Conservation (phyloP, 2,329 filamentous ascomycete genomes). For the Coleophoma cylindrospora region DNA sequence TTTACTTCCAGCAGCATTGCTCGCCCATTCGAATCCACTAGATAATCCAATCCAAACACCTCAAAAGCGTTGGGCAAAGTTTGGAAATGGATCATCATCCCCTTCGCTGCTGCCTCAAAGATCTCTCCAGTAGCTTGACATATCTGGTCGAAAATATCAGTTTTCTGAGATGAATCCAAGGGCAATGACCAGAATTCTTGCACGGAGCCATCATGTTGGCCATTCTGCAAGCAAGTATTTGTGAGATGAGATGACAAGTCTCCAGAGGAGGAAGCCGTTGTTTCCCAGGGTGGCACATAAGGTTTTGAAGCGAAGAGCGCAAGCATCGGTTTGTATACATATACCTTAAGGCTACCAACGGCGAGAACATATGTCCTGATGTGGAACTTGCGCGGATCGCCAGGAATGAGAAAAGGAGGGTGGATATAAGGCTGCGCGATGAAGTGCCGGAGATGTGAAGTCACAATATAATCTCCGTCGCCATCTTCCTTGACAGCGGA, state of each 20-base stretch:
- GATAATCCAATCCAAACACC: constrained; percentile 84
- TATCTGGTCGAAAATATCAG: constrained; percentile 68
- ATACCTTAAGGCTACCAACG: constrained; percentile 70
- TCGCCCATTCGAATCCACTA: constrained; percentile 62
- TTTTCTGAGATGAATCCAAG: constrained; percentile 30
- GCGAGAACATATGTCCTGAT: constrained; percentile 88
- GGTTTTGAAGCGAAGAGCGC: constrained; percentile 79
- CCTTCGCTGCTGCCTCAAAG: constrained; percentile 81
- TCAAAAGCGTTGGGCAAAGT: constrained; percentile 85
- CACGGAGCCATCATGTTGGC: constrained; percentile 58
- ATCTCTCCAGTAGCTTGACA: constrained; percentile 67
- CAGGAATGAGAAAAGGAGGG: constrained; percentile 70
- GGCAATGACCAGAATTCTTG: constrained; percentile 68
- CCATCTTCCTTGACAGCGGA: constrained; percentile 27
- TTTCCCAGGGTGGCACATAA: constrained; percentile 60
- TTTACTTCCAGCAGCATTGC: constrained; percentile 88
- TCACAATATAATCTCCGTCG: constrained; percentile 58
- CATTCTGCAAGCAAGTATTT: constrained; percentile 85
- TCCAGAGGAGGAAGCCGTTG: constrained; percentile 19
- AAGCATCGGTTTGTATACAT: constrained; percentile 87
- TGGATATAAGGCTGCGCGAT: constrained; percentile 94
- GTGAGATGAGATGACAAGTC: constrained; percentile 78
- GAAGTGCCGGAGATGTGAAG: constrained; percentile 92
- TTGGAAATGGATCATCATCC: constrained; percentile 89
- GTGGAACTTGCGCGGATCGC: constrained; percentile 79